These are phyloP conservation scores for Sporisorium iseilematis-ciliati DNA, from an alignment of 1,284 basidiomycete genomes.

Conservation along the genomic window DNA sequence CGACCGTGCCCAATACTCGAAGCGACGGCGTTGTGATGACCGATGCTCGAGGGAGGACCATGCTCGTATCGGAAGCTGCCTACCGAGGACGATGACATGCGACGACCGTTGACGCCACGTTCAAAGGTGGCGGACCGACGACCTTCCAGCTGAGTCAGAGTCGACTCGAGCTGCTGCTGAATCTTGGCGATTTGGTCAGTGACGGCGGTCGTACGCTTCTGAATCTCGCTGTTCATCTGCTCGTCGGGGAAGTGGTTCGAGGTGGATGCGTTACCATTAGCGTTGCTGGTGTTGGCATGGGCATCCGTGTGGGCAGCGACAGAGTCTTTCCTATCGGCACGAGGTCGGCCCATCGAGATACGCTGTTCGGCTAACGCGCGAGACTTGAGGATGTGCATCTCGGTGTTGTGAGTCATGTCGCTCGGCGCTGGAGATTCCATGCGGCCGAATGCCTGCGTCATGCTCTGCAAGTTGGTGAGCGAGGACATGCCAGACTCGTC, in stretches of 20 bases:
- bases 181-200: conserved; percentile 65
- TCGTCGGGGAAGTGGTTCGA: conserved; percentile 65
- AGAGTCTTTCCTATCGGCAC: conserved; percentile 21
- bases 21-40: conserved; percentile 45
- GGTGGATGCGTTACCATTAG: conserved; percentile 14
- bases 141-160: conserved; percentile 61
- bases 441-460: conserved; percentile 35
- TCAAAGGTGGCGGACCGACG: conserved; percentile 56
- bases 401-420: conserved; percentile 50
- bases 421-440: conserved; percentile 42
- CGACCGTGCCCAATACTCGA: conserved; percentile 36
- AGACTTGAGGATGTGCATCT: conserved; percentile 57
- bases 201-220: conserved; percentile 59
- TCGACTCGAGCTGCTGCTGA: conserved; percentile 65
- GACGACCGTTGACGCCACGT: conserved; percentile 37
- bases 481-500: conserved; percentile 52
- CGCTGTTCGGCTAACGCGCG: conserved; percentile 62
- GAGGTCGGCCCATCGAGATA: conserved; percentile 51
- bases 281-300: conserved; percentile 13
- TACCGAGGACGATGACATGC: conserved; percentile 39
- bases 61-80: conserved; percentile 49
- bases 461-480: conserved; percentile 49
- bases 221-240: conserved; percentile 66
- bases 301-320: conserved; percentile 13
- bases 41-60: conserved; percentile 50